Evolutionary conservation across 2,329 filamentous ascomycete species (phyloP), one percentile per base, ranked within the genome.

Genomic region (Pseudocercospora fuligena): DNA sequence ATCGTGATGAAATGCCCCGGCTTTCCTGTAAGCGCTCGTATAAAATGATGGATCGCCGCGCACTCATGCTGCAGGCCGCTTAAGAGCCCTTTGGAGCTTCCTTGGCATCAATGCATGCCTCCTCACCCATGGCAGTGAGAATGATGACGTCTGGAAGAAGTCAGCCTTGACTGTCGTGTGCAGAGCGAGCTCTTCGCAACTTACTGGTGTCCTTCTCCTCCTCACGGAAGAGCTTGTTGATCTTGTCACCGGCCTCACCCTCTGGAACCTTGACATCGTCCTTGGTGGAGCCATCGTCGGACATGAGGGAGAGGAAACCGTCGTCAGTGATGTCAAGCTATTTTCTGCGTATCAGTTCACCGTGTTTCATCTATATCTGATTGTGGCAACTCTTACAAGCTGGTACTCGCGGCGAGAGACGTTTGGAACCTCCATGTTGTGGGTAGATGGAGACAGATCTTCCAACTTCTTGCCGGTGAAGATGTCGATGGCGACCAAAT

Each of bases 401-500:
- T 95, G 91, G 88, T 92, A 97, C 87, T 97, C 94, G 83, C 87
- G 88, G 80, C 94, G 94, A 77, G 81, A 82, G 84, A 98, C 94
- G 85, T 95, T 91, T 84, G 96, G 96, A 76, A 99, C 95, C 79
- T 99, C 93, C 92, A 96, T 96, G 89, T 96, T 90, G 85, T 90
- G 88, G 87, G 95, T 99, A 81, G 95, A 99, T 77, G 95, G 95
- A 84, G 90, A 97, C 72, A 99, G 90, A 87, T 99, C 96, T 88
- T 99, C 95, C 75, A 97, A 89, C 90, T 99, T 99, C 92, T 97
- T 99, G 89, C 88, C 88, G 74, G 94, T 99, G 91, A 99, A 99
- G 87, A 99, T 98, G 83, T 99, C 95, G 82, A 96, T 89, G 81
- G 93, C 95, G 80, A 97, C 91, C 78, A 99, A 87, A 86, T 99